Percentiles rank a stretch among this genome's conserved stretches.
Conservation (phyloP, 208 protist genomes). For the Trypanosoma vivax region DNA sequence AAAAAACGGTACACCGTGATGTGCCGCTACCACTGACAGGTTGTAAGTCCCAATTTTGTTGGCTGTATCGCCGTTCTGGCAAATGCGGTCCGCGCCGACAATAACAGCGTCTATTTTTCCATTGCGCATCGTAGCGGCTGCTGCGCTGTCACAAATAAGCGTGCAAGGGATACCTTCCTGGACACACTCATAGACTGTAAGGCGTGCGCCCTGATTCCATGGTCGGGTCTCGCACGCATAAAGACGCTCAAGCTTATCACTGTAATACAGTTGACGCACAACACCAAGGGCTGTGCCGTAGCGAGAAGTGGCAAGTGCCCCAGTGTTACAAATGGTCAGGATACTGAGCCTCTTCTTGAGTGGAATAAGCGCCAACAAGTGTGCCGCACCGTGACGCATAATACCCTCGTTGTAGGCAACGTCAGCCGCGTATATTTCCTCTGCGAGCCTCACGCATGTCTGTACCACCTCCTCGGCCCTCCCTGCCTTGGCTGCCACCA, state of each 20-base stretch:
- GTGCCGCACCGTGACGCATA: conserved; percentile 68
- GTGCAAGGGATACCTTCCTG: conserved; percentile 89
- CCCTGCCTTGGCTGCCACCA: conserved; percentile 19
- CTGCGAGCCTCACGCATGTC: conserved; percentile 61
- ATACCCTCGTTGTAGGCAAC: conserved; percentile 89
- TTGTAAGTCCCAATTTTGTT: conserved; percentile 96
- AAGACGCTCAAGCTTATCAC: conserved; percentile 68
- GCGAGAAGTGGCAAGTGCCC: conserved; percentile 87
- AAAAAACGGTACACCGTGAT: conserved; percentile 90
- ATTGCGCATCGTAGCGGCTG: conserved; percentile 58
- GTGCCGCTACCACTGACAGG: conserved; percentile 83
- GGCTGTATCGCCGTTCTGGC: conserved; percentile 92
- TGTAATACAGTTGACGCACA: conserved; percentile 84
- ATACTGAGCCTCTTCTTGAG: conserved; percentile 48
- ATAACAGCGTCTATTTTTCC: conserved; percentile 78
- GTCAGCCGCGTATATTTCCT: conserved; percentile 85
- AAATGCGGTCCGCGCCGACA: conserved; percentile 93
- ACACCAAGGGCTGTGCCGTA: conserved; percentile 93
- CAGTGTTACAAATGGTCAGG: conserved; percentile 95
- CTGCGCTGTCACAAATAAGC: conserved; percentile 90
- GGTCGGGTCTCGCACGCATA: conserved; percentile 94
- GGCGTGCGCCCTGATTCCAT: conserved; percentile 92
- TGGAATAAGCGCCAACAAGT: conserved; percentile 6
- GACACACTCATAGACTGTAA: conserved; percentile 95
- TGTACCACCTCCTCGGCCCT: conserved; percentile 34